Percentiles rank a stretch among this genome's conserved stretches.
Evolutionary conservation across 2,329 filamentous ascomycete genomes (phyloP).

Genomic region (Phialocephala sp.): DNA sequence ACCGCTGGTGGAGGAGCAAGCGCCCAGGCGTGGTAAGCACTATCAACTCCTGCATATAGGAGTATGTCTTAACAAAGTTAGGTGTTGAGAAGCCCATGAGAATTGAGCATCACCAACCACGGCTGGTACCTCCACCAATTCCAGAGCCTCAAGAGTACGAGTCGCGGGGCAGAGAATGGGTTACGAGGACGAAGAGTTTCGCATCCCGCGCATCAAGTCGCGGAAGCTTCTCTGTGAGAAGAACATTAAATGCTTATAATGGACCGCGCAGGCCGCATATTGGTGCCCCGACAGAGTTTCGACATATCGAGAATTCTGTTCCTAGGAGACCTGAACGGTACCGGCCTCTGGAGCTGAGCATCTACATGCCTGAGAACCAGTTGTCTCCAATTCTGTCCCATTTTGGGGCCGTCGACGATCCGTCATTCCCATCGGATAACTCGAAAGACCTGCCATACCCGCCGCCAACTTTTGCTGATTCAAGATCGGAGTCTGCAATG

Average conservation of each 20-base stretch:
- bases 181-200: constrained; percentile 46
- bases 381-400: constrained; percentile 63
- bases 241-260: constrained; percentile 48
- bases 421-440: constrained; percentile 20
- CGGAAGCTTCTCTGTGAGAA: constrained; percentile 53
- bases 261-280: constrained; percentile 57
- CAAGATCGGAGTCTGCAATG: constrained; percentile 39
- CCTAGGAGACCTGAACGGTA: constrained; percentile 46
- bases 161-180: constrained; percentile 39
- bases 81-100: constrained; percentile 45
- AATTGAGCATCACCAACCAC: constrained; percentile 48
- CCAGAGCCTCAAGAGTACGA: constrained; percentile 39
- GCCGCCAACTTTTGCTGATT: constrained; percentile 31
- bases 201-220: constrained; percentile 49
- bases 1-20: constrained; percentile 30
- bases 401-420: constrained; percentile 47
- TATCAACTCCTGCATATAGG: constrained; percentile 18
- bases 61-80: constrained; percentile 32
- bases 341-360: constrained; percentile 62
- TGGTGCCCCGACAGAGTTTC: constrained; percentile 59
- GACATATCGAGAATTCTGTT: constrained; percentile 56
- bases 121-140: constrained; percentile 45
- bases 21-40: constrained; percentile 37
- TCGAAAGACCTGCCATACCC: constrained; percentile 29
- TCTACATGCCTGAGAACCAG: constrained; percentile 52